Base-by-base conservation (phyloP, 768 basidiomycete species). In the Thelephora aurantiotincta region DNA sequence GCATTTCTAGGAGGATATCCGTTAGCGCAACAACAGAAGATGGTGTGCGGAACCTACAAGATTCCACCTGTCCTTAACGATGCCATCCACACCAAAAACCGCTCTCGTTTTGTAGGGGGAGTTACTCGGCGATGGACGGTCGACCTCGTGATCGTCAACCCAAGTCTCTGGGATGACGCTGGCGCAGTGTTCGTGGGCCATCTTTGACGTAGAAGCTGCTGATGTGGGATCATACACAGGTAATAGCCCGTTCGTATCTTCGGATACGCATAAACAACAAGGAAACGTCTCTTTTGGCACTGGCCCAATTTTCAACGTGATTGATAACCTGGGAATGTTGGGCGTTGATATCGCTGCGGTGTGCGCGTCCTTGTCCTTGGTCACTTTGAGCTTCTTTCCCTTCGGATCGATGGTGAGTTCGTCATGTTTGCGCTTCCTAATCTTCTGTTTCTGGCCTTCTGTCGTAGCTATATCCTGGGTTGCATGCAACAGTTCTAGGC, bases 31-130 rank as follows among this genome's bases (percentile, higher is more conserved):
- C 41, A 13, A 43, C 37, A 5, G 11, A 22, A 22, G 16, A 22
- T 33, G 30, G 44, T 14, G 18, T 37, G 20, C n/a, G 30, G 46
- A 5, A 67, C 80, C 47, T 57, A 94, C 93, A 67, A 98, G 58
- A 58, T 81, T 82, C 96, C 96, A 99, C 23, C 96, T 68, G 60
- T 87, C 93, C 59, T 80, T 89, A 11, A 86, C 85, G 53, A 99
- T 88, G 6, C 73, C 78, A 57, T 90, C 85, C 19, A 88, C 86
- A 2, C 94, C 93, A 56, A 82, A 82, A 0, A 96, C 82, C 48
- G 75, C 70, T 48, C 62, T 67, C 57, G 74, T 73, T 54, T 60
- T 72, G 35, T 47, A 52, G 18, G 49, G 52, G 6, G 54, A 57
- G 0, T 71, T 71, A 54, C 67, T 59, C 2, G 51, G 56, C 14